These are phyloP conservation scores for Sphaerulina vaccinii DNA, from an alignment of 2,329 filamentous ascomycete species.

Conservation along the genomic window DNA sequence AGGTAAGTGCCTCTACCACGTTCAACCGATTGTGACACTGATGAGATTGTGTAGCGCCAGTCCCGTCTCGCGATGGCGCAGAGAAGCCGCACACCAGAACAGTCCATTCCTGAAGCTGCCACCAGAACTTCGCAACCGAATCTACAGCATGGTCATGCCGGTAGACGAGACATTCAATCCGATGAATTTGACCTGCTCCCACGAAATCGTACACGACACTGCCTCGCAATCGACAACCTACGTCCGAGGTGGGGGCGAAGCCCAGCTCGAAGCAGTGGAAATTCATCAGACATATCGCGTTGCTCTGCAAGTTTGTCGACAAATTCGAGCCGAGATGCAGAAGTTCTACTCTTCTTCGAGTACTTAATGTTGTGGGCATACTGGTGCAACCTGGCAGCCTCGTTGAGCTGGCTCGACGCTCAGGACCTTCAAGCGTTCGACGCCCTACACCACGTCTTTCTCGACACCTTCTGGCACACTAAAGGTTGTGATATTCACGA, in stretches of 20 bases:
- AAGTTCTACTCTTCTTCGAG: neutral
- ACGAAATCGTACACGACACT: neutral
- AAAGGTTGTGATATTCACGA: no score
- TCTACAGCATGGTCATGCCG: neutral
- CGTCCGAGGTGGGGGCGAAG: no score
- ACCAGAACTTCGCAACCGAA: conserved; percentile 1
- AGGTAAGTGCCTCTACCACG: no score
- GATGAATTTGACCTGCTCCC: neutral
- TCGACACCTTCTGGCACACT: no score
- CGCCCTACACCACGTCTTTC: no score
- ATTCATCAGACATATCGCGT: no score
- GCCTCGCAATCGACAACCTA: neutral
- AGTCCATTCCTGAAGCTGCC: neutral
- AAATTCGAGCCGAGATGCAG: neutral
- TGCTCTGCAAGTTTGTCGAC: neutral
- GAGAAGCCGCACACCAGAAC: neutral
- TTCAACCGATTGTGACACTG: no score
- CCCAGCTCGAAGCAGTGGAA: no score
- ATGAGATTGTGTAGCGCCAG: neutral
- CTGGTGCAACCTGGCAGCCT: no score
- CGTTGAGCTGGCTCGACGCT: no score
- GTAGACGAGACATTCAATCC: neutral
- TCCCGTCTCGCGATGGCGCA: neutral
- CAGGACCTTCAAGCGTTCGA: no score
- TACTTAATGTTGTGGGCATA: no score